Percentiles rank a stretch among this genome's conserved stretches.
Evolutionary conservation across 176 grass and related monocot genomes (phyloP).

Genomic region (Juncus inflexus): DNA sequence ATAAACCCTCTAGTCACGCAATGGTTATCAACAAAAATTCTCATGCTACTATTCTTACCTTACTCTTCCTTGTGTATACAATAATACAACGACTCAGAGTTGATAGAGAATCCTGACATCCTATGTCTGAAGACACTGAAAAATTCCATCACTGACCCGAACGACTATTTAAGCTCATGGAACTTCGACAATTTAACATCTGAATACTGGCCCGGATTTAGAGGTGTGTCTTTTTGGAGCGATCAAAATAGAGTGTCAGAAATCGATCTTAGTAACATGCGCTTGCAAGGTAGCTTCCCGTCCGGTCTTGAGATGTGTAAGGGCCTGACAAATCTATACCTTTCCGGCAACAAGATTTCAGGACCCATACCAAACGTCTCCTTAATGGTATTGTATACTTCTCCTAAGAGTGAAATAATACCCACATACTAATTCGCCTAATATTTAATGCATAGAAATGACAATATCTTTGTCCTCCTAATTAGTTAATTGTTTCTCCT

Average conservation of each 20-base stretch:
- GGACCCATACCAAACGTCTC: constrained; percentile 61
- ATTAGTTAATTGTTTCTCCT: too few species aligned
- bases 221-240: constrained; percentile 76
- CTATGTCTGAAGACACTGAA: constrained; percentile 40
- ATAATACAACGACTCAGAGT: neutral
- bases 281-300: constrained; percentile 62
- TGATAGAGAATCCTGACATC: constrained; percentile 30
- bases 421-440: too few species aligned
- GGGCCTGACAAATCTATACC: constrained; percentile 60
- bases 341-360: constrained; percentile 55
- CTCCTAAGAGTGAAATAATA: neutral
- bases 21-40: too few species aligned
- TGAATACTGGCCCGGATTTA: constrained; percentile 51
- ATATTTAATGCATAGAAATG: too few species aligned
- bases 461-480: too few species aligned
- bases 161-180: constrained; percentile 45
- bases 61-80: too few species aligned
- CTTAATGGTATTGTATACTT: neutral
- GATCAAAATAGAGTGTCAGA: constrained; percentile 60
- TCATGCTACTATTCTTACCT: too few species aligned
- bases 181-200: constrained; percentile 18
- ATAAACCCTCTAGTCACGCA: too few species aligned
- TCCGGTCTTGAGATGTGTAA: constrained; percentile 50
- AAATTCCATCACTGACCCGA: constrained; percentile 39
- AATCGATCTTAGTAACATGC: constrained; percentile 57